Conservation (phyloP, 768 basidiomycete species). For the Trametes maxima region DNA sequence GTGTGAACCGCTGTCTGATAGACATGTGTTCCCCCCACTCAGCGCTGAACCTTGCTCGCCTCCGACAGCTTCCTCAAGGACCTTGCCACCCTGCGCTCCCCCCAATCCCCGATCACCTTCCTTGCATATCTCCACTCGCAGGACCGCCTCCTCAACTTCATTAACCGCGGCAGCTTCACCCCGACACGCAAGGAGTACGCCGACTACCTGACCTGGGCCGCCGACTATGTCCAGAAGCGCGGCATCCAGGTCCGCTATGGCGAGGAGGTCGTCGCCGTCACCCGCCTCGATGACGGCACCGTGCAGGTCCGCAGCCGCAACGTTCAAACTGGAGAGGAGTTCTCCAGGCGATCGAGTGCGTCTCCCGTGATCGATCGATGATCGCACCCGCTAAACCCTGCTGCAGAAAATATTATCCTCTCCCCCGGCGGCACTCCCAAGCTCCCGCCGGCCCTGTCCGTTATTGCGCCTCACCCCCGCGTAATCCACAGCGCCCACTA, state of each 20-base stretch:
- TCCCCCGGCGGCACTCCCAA: slow-evolving; percentile 51
- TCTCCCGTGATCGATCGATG: neutral
- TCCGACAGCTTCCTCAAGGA: slow-evolving; percentile 51
- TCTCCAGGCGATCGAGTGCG: slow-evolving; percentile 43
- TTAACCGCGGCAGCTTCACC: slow-evolving; percentile 52
- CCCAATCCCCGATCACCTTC: slow-evolving; percentile 55
- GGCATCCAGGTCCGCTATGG: slow-evolving; percentile 49
- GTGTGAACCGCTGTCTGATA: slow-evolving; percentile 1
- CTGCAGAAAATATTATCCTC: slow-evolving; percentile 49
- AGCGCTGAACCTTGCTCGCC: neutral
- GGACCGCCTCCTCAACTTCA: slow-evolving; percentile 51
- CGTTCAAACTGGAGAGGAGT: slow-evolving; percentile 38
- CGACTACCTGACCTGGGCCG: slow-evolving; percentile 58
- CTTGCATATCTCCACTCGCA: slow-evolving; percentile 53
- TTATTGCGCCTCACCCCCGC: slow-evolving; percentile 37
- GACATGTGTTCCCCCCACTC: neutral
- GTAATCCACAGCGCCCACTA: slow-evolving; percentile 50
- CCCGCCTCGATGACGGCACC: slow-evolving; percentile 36
- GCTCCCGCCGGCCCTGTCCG: slow-evolving; percentile 42
- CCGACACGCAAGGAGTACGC: slow-evolving; percentile 57
- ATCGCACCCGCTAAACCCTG: neutral
- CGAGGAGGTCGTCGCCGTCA: slow-evolving; percentile 47
- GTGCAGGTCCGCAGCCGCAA: slow-evolving; percentile 43
- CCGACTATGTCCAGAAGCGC: slow-evolving; percentile 43
- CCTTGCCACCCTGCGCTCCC: slow-evolving; percentile 53